A percentile compares a stretch with the other conserved stretches of the same genome.
phyloP scores from a whole-genome alignment of 495 filamentous ascomycete species.

The Penicillium goetzii region DNA sequence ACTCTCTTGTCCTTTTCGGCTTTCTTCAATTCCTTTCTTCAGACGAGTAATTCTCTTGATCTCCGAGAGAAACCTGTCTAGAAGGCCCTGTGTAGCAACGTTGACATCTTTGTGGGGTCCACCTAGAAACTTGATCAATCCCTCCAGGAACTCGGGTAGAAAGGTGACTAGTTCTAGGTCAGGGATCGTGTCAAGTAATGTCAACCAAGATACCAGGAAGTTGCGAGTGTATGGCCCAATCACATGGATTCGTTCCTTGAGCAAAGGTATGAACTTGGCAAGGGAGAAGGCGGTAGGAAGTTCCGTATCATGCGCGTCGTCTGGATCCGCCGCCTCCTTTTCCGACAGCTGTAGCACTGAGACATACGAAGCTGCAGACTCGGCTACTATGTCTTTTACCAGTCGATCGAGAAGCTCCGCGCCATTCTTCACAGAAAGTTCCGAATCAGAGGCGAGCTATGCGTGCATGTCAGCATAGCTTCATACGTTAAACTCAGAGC shows the following conservation, averaged over 20 bases:
- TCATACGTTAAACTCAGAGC: no score
- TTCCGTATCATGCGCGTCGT: slow-evolving; percentile 53
- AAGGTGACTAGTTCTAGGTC: slow-evolving; percentile 94
- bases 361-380: slow-evolving; percentile 94
- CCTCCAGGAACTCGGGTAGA: slow-evolving; percentile 88
- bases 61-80: slow-evolving; percentile 92
- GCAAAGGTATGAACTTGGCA: slow-evolving; percentile 84
- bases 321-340: slow-evolving; percentile 51
- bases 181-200: slow-evolving; percentile 91
- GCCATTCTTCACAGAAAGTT: slow-evolving; percentile 97
- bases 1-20: slow-evolving; percentile 69
- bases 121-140: slow-evolving; percentile 88
- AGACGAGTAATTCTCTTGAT: slow-evolving; percentile 93
- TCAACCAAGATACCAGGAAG: slow-evolving; percentile 96
- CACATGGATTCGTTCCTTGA: slow-evolving; percentile 91
- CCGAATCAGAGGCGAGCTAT: slow-evolving; percentile 92
- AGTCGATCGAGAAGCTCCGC: slow-evolving; percentile 95
- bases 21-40: slow-evolving; percentile 90
- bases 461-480: neutral
- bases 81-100: slow-evolving; percentile 81
- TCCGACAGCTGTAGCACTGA: slow-evolving; percentile 71
- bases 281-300: slow-evolving; percentile 91
- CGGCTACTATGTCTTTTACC: slow-evolving; percentile 96
- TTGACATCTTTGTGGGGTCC: slow-evolving; percentile 92
- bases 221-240: slow-evolving; percentile 92